These are phyloP conservation scores for Neurospora terricola DNA, from an alignment of 495 filamentous ascomycete genomes.

Conservation along the genomic window DNA sequence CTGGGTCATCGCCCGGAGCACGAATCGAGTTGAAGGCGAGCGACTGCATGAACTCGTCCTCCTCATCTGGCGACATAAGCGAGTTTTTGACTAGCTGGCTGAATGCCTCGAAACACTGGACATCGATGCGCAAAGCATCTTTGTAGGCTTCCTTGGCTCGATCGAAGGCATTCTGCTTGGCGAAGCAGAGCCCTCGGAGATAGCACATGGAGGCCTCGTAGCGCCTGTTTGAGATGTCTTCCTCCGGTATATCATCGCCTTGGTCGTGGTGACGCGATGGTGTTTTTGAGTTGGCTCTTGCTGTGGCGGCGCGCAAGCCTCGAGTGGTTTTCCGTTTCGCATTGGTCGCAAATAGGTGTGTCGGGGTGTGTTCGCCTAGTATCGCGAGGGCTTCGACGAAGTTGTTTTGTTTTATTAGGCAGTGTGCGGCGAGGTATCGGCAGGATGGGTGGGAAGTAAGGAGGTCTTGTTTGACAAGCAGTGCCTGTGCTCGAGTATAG, in stretches of 20 bases:
- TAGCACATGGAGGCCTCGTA: constrained; percentile 98
- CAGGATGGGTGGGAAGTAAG: constrained; percentile 74
- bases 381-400: constrained; percentile 79
- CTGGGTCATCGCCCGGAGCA: constrained; percentile 39
- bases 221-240: constrained; percentile 63
- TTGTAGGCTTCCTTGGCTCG: constrained; percentile 97
- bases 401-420: constrained; percentile 80
- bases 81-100: constrained; percentile 96
- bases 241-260: constrained; percentile 47
- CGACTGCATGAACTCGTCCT: constrained; percentile 84
- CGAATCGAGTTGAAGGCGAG: constrained; percentile 81
- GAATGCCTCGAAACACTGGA: constrained; percentile 97
- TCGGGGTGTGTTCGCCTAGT: constrained; percentile 88
- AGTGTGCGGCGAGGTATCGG: constrained; percentile 84
- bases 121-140: constrained; percentile 90
- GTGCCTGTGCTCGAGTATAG: constrained; percentile 77
- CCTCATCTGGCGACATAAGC: constrained; percentile 94
- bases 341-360: constrained; percentile 62
- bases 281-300: constrained; percentile 28
- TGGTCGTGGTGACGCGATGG: constrained; percentile 41
- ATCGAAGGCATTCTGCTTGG: constrained; percentile 96
- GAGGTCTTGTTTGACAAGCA: constrained; percentile 77
- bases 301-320: constrained; percentile 30
- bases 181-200: constrained; percentile 84
- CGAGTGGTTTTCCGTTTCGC: constrained; percentile 46